Base-by-base conservation (phyloP, 176 grass and related monocot species). In the bread wheat (Triticum aestivum) region DNA sequence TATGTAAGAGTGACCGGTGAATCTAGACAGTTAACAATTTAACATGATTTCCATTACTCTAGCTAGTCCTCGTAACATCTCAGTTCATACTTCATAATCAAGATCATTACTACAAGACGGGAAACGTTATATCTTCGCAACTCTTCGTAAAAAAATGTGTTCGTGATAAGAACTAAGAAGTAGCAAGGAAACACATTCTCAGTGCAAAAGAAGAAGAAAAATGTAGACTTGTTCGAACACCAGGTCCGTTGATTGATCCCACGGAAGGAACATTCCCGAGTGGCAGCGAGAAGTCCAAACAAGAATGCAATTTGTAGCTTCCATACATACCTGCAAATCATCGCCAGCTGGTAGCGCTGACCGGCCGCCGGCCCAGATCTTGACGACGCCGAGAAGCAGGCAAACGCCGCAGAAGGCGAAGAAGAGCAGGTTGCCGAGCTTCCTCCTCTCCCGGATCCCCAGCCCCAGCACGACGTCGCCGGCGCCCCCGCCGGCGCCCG, bases 391-490 rank as follows among this genome's bases (percentile, higher is more conserved):
- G 9, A 98, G 93, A 65, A 98, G 64, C 26, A 98, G 35, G 85
- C 97, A 96, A 9, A 90, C 83, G 80, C 88, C 85, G 75, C 92
- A 96, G 86, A 98, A 98, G 45, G 79, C 80, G 78, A 98, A 88
- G 92, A 98, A 95, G n/a, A 95, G 77, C 61, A 88, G 23, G 44
- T 98, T 98, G 6, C 92, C 90, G 47, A 98, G 84, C 85, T 52
- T 89, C 87, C 84, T 90, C 69, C 83, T 83, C 84, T 92, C 90
- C 26, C 83, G 71, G 78, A 90, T 66, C 75, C 86, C 94, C 69
- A 82, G 61, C 15, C 89, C 89, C 37, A 91, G 85, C 49, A 83
- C 89, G 51, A 82, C 65, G 8, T 86, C 79, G 54, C 66, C 82
- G 1, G 52, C 61, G 20, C 59, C 27, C 15, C 33, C 58, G 35